These are phyloP conservation scores for Fistulinella prunicolor DNA, from an alignment of 768 basidiomycete species.

Conservation along the genomic window DNA sequence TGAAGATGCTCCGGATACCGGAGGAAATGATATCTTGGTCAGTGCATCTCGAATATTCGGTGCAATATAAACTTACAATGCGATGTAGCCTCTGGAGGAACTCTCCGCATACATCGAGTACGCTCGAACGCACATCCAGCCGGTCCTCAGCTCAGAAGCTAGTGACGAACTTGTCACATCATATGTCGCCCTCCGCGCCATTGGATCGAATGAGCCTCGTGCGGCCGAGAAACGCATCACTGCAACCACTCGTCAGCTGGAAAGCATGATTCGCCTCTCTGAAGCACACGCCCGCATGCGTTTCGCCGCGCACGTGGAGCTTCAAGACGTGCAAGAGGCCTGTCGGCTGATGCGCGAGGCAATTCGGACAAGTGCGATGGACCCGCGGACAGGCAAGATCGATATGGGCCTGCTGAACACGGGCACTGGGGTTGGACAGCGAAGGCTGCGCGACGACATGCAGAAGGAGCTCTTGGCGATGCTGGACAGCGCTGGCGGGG, in stretches of 20 bases:
- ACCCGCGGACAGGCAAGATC: slow-evolving; percentile 95
- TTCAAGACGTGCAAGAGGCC: slow-evolving; percentile 86
- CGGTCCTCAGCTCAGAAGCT: slow-evolving; percentile 82
- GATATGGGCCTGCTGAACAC: slow-evolving; percentile 96
- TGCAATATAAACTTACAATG: slow-evolving; percentile 4
- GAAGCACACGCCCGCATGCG: slow-evolving; percentile 98
- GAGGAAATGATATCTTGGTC: slow-evolving; percentile 73
- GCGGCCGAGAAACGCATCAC: slow-evolving; percentile 92
- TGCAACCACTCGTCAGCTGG: slow-evolving; percentile 95
- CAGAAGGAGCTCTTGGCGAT: slow-evolving; percentile 72
- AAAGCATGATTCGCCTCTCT: slow-evolving; percentile 93
- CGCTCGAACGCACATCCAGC: slow-evolving; percentile 81
- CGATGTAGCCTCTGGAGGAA: slow-evolving; percentile 74
- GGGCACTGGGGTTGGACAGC: slow-evolving; percentile 84
- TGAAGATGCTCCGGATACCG: slow-evolving; percentile 71
- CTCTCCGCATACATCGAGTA: slow-evolving; percentile 95
- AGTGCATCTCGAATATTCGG: slow-evolving; percentile 22
- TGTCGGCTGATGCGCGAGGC: slow-evolving; percentile 95
- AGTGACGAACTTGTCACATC: slow-evolving; percentile 78
- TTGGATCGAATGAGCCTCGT: slow-evolving; percentile 81
- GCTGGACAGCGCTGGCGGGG: slow-evolving; percentile 49
- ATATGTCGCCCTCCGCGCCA: slow-evolving; percentile 93
- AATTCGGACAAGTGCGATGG: slow-evolving; percentile 91
- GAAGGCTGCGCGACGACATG: slow-evolving; percentile 87
- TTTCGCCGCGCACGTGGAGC: slow-evolving; percentile 81